These are phyloP conservation scores for Candida pseudoviswanathii DNA, from an alignment of 1,139 yeast genomes.

Conservation along the genomic window DNA sequence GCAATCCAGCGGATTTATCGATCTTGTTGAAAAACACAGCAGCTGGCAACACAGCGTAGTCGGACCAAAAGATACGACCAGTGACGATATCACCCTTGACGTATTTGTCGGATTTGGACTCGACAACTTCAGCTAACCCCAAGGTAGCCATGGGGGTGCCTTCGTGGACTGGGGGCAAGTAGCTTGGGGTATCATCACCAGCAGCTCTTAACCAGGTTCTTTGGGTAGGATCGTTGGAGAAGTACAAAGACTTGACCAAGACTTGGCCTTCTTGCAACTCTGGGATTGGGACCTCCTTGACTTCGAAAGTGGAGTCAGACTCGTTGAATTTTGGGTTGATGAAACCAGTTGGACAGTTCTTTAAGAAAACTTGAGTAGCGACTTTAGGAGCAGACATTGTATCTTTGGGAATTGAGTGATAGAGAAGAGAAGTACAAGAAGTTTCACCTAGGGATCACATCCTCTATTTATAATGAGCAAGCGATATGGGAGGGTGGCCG, in stretches of 20 bases:
- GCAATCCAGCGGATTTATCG: conserved; percentile 25
- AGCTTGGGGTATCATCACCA: conserved; percentile 42
- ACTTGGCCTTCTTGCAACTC: conserved; percentile 45
- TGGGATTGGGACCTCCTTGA: conserved; percentile 15
- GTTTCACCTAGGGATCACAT: neutral
- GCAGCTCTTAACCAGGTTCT: conserved; percentile 59
- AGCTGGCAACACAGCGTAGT: conserved; percentile 27
- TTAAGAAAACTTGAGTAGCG: conserved; percentile 18
- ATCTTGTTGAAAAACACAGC: conserved; percentile 24
- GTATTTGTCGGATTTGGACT: conserved; percentile 41
- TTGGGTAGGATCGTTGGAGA: conserved; percentile 73
- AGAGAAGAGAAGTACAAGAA: neutral
- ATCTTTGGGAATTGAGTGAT: neutral
- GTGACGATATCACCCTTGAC: conserved; percentile 46
- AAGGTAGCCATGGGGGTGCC: conserved; percentile 53
- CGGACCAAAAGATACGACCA: conserved; percentile 33
- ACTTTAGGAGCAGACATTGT: conserved; percentile 14
- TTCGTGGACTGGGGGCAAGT: conserved; percentile 47
- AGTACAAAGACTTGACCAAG: conserved; percentile 46
- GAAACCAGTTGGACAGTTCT: conserved; percentile 19
- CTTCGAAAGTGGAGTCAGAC: conserved; percentile 26
- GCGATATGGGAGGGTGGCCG: neutral
- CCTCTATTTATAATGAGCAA: neutral
- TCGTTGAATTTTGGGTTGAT: conserved; percentile 20
- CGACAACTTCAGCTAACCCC: conserved; percentile 53